Evolutionary conservation across 306 rosid genomes (phyloP).

Genomic region (Dryas octopetala): DNA sequence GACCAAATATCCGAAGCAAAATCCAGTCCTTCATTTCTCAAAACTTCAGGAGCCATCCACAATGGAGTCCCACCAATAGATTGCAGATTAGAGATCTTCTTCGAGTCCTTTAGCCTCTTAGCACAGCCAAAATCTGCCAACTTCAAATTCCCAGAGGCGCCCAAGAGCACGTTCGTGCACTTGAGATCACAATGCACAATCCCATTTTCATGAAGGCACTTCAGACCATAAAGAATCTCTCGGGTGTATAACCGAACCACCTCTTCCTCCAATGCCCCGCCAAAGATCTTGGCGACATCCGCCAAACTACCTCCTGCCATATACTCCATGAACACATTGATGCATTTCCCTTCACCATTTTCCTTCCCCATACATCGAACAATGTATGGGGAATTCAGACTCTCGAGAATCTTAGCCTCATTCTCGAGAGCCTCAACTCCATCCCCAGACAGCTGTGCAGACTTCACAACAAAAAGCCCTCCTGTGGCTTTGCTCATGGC

Average conservation of each 20-base stretch:
- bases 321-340: constrained; percentile 61
- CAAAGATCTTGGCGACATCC: constrained; percentile 50
- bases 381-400: constrained; percentile 37
- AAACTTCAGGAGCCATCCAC: constrained; percentile 81
- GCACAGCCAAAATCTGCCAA: constrained; percentile 68
- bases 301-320: constrained; percentile 67
- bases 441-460: constrained; percentile 27
- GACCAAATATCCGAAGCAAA: constrained; percentile 62
- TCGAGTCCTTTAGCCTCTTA: constrained; percentile 27
- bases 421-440: constrained; percentile 37
- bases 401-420: constrained; percentile 45
- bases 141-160: constrained; percentile 56
- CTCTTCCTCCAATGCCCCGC: constrained; percentile 54
- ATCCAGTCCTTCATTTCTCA: constrained; percentile 39
- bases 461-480: constrained; percentile 59
- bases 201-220: constrained; percentile 45
- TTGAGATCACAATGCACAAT: constrained; percentile 61
- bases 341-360: constrained; percentile 15
- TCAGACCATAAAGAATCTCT: constrained; percentile 50
- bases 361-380: constrained; percentile 53
- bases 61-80: constrained; percentile 51
- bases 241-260: constrained; percentile 54
- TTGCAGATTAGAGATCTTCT: not conserved
- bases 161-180: constrained; percentile 65
- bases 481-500: constrained; percentile 57